A percentile compares a stretch with the other conserved stretches of the same genome.
Evolutionary conservation across 2,329 filamentous ascomycete species (phyloP).

Genomic region (Talaromyces rugulosus): DNA sequence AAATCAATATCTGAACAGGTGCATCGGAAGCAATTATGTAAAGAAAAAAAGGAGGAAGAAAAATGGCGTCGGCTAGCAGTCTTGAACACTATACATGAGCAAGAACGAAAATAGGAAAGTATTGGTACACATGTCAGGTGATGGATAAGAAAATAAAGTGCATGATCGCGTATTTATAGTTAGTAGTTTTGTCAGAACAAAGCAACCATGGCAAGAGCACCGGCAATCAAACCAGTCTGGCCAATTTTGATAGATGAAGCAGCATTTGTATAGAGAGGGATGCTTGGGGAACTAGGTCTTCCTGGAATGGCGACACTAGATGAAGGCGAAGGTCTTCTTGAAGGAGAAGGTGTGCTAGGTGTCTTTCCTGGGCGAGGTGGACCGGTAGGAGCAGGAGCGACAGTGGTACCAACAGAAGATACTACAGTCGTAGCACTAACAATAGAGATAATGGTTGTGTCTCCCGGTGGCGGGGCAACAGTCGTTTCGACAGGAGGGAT

Average conservation of each 20-base stretch:
- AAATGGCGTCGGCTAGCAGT: not conserved
- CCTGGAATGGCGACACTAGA: not conserved
- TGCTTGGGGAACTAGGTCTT: not conserved
- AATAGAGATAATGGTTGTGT: not conserved
- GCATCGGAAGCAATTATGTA: not conserved
- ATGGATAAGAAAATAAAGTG: not conserved
- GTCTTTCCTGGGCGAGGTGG: not conserved
- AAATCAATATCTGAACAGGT: not conserved
- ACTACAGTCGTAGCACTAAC: not conserved
- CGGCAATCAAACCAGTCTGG: not conserved
- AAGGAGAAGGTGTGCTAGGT: not conserved
- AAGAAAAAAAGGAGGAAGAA: not conserved
- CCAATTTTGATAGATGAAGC: slow-evolving; percentile 7
- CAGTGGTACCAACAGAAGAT: not conserved
- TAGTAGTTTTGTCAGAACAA: not conserved
- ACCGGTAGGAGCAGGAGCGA: not conserved
- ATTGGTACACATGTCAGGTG: not conserved
- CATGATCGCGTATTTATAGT: not conserved
- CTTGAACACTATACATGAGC: not conserved
- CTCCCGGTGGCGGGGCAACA: not conserved
- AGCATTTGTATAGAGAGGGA: slow-evolving; percentile 7
- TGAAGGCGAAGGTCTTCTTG: not conserved
- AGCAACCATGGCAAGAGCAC: slow-evolving; percentile 5
- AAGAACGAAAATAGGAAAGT: not conserved
- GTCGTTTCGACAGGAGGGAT: not conserved